Conservation (phyloP, 306 rosid species). For the Phaseolus lunatus region DNA sequence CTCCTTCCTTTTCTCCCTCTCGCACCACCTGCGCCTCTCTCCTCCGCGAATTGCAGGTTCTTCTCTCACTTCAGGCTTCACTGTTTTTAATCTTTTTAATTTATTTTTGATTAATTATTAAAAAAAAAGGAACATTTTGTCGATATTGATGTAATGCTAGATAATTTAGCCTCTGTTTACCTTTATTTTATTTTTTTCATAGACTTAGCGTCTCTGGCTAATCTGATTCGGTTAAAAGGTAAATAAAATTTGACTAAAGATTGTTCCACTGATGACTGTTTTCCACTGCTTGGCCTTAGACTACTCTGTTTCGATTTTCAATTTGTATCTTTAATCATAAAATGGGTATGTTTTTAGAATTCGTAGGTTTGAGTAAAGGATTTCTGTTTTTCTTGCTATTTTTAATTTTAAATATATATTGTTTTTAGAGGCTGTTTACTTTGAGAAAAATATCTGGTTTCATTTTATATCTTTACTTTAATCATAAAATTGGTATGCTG, state of each 20-base stretch:
- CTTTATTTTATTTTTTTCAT: too few species aligned
- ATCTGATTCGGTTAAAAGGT: too few species aligned
- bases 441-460: neutral
- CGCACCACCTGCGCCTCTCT: constrained; percentile 95
- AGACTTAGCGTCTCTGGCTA: too few species aligned
- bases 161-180: neutral
- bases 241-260: too few species aligned
- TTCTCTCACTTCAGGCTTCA: neutral
- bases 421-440: neutral
- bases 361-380: neutral
- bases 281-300: too few species aligned
- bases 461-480: too few species aligned
- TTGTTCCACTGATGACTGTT: too few species aligned
- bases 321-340: too few species aligned
- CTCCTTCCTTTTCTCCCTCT: constrained; percentile 69
- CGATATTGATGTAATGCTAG: neutral
- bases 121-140: neutral
- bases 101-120: neutral
- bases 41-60: constrained; percentile 86
- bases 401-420: neutral
- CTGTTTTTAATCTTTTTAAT: neutral
- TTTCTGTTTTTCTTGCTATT: neutral
- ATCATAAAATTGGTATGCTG: neutral
- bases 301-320: too few species aligned
- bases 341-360: too few species aligned